Evolutionary conservation across 345 rosid species (phyloP), one percentile per base, ranked within the genome.

Genomic region (Syzygium grande): DNA sequence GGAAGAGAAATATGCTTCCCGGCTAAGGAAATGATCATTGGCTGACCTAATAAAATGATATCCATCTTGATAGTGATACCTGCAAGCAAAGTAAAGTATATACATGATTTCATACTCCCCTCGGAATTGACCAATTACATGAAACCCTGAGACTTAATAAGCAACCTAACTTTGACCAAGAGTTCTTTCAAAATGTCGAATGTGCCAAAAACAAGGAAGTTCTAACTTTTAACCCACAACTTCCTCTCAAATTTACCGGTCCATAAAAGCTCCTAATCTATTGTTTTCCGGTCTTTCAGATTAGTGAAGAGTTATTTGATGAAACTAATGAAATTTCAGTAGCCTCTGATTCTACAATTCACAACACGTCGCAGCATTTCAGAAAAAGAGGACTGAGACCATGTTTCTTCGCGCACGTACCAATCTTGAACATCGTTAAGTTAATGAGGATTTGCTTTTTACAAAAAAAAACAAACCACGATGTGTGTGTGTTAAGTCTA

Each of bases 281-380:
- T 2, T 61, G 14, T 61, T 61, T 61, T 61, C 34, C 12, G 19
- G 73, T 61, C 38, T 61, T 19, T 12, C 3, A 61, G 73, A 61
- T n/a, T 6, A 61, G 9, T 61, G 73, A 61, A n/a, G 73, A 3
- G 19, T 61, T 61, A 61, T 19, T n/a, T 0, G 73, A n/a, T 2
- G 73, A n/a, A 61, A 61, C 34, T n/a, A n/a, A n/a, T n/a, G 34
- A n/a, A n/a, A n/a, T 61, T 1, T 61, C 13, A 8, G 34, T 61
- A 61, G 9, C 9, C n/a, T 61, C 1, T n/a, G 4, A n/a, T 61
- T n/a, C 9, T 13, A n/a, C 17, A n/a, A 61, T 61, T 6, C 4
- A n/a, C 0, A 5, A n/a, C 0, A n/a, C 34, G 3, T 61, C 16
- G 4, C 4, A 19, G 38, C 73, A n/a, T n/a, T n/a, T n/a, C 0